Evolutionary conservation across 208 protist species (phyloP).

Genomic region (Trichomonas vaginalis): DNA sequence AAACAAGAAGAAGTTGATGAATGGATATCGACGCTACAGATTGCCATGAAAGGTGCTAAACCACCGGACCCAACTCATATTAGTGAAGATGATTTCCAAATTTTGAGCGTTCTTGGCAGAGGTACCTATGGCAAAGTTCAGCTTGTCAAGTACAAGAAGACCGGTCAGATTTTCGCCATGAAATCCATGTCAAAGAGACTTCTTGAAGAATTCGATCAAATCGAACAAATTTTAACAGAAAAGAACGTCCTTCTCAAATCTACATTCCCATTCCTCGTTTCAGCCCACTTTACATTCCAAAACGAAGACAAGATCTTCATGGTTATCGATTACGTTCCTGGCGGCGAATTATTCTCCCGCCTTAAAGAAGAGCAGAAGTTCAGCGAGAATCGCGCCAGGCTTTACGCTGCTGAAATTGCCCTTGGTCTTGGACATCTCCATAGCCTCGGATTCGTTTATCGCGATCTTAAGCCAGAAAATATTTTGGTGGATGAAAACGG

Average conservation of each 20-base stretch:
- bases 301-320: conserved; percentile 49
- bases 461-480: conserved; percentile 57
- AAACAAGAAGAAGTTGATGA: not conserved
- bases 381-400: conserved; percentile 15
- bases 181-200: not conserved
- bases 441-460: conserved; percentile 41
- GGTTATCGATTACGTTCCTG: conserved; percentile 52
- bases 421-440: conserved; percentile 45
- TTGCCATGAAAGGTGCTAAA: too few relatives aligned
- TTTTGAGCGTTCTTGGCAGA: conserved; percentile 20
- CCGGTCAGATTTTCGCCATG: not conserved
- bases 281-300: conserved; percentile 52
- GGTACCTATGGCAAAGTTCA: not conserved
- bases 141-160: not conserved
- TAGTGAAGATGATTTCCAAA: conserved; percentile 21
- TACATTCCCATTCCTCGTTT: conserved; percentile 45
- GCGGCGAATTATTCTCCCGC: conserved; percentile 55
- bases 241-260: not conserved
- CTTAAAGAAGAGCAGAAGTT: conserved; percentile 40
- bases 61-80: not conserved
- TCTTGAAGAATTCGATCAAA: not conserved
- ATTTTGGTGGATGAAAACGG: conserved; percentile 46
- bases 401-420: conserved; percentile 35
- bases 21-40: not conserved
- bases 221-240: not conserved